Conservation (phyloP, 202 grass and related monocot species). For the Cymbopogon flexuosus region DNA sequence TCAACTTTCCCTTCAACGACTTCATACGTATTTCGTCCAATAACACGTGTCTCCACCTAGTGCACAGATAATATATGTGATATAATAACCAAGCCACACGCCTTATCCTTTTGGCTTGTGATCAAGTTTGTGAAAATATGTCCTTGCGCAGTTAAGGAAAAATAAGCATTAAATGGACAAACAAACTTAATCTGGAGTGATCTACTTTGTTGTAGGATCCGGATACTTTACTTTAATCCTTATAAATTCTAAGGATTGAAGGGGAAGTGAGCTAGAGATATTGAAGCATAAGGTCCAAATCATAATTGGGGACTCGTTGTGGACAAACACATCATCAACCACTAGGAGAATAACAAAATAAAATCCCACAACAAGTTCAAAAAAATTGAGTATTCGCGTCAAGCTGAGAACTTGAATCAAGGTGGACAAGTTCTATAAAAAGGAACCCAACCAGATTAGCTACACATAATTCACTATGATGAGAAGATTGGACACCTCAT, state of each 20-base stretch:
- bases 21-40: conserved; percentile 25
- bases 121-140: conserved; percentile 15
- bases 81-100: background rate
- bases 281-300: background rate
- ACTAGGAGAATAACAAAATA: background rate
- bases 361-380: background rate
- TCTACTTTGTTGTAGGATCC: background rate
- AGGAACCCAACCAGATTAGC: background rate
- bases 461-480: background rate
- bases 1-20: conserved; percentile 48
- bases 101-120: background rate
- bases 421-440: background rate
- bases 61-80: background rate
- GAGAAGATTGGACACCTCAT: background rate
- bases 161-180: background rate
- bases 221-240: background rate
- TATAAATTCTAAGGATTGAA: background rate
- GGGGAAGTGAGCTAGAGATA: background rate
- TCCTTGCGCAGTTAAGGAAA: background rate
- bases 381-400: background rate
- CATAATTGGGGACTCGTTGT: background rate
- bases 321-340: background rate
- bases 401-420: background rate
- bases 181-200: background rate
- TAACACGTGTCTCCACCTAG: conserved; percentile 22